phyloP scores from a whole-genome alignment of 2,329 filamentous ascomycete genomes.

The Aspergillus brasiliensis region DNA sequence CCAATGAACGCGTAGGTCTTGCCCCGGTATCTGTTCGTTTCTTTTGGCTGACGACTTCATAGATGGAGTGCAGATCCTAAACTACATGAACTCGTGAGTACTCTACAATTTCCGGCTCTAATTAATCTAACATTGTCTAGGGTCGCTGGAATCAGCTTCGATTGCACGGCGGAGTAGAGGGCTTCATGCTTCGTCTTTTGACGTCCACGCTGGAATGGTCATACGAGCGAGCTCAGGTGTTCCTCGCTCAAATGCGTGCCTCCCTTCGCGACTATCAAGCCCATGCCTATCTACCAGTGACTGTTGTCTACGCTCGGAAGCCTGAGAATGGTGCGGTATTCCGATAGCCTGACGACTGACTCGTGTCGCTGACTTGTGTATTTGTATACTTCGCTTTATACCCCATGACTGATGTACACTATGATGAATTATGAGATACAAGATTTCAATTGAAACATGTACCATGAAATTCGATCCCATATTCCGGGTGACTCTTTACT shows the following conservation, averaged over 20 bases:
- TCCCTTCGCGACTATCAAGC: slow-evolving; percentile 22
- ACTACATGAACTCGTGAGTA: slow-evolving; percentile 22
- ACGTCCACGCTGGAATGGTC: slow-evolving; percentile 26
- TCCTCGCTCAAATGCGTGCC: slow-evolving; percentile 27
- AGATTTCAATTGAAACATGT: too few species aligned
- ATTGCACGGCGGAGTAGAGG: slow-evolving; percentile 22
- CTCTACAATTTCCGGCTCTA: too few species aligned
- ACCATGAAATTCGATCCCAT: too few species aligned
- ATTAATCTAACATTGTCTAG: slow-evolving; percentile 1
- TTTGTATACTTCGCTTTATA: not conserved
- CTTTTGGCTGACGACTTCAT: not conserved
- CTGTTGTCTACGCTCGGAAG: slow-evolving; percentile 24
- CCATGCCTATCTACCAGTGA: slow-evolving; percentile 26
- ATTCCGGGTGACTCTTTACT: too few species aligned
- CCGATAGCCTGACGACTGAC: slow-evolving; percentile 17
- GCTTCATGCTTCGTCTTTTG: slow-evolving; percentile 27
- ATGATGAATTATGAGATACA: not conserved
- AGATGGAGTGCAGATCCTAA: slow-evolving; percentile 26
- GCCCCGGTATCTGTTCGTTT: not conserved
- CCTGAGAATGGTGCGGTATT: slow-evolving; percentile 23
- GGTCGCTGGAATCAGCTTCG: slow-evolving; percentile 27
- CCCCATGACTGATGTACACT: not conserved
- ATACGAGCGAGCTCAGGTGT: slow-evolving; percentile 25
- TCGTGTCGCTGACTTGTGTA: not conserved
- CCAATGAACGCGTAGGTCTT: slow-evolving; percentile 23